Percentiles rank a stretch among this genome's conserved stretches.
Evolutionary conservation across 306 rosid genomes (phyloP).

Genomic region (Lupinus albus): DNA sequence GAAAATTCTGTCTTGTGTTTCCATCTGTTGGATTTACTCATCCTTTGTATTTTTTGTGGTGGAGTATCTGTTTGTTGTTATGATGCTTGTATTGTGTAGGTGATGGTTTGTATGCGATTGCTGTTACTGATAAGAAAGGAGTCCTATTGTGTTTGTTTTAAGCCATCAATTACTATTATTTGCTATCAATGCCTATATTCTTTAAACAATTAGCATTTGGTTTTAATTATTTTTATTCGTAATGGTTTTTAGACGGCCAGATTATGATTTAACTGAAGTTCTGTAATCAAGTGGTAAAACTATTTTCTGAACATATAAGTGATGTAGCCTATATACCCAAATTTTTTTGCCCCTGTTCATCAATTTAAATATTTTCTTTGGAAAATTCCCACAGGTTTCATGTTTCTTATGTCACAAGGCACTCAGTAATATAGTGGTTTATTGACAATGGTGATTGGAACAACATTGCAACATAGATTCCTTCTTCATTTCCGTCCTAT

Average conservation of each 20-base stretch:
- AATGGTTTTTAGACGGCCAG: no score
- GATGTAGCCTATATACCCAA: not conserved
- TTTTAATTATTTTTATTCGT: no score
- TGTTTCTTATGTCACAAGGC: constrained; percentile 31
- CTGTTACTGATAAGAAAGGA: not conserved
- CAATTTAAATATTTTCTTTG: not conserved
- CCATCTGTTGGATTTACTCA: not conserved
- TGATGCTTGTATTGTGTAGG: not conserved
- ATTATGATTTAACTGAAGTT: no score
- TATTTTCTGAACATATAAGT: no score
- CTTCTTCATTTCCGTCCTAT: constrained; percentile 33
- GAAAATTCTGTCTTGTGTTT: not conserved
- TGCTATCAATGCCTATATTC: not conserved
- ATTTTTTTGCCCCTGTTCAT: not conserved
- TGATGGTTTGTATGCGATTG: not conserved
- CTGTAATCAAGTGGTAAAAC: no score
- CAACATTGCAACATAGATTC: constrained; percentile 41
- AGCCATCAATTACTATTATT: not conserved
- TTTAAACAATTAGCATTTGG: no score
- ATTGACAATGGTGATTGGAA: constrained; percentile 43
- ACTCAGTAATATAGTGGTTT: constrained; percentile 7
- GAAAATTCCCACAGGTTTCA: constrained; percentile 34
- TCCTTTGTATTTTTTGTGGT: not conserved
- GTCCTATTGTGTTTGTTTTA: not conserved
- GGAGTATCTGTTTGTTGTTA: no score